Conservation (phyloP, 192 early-diverging fungal species). For the Coemansia sp. region DNA sequence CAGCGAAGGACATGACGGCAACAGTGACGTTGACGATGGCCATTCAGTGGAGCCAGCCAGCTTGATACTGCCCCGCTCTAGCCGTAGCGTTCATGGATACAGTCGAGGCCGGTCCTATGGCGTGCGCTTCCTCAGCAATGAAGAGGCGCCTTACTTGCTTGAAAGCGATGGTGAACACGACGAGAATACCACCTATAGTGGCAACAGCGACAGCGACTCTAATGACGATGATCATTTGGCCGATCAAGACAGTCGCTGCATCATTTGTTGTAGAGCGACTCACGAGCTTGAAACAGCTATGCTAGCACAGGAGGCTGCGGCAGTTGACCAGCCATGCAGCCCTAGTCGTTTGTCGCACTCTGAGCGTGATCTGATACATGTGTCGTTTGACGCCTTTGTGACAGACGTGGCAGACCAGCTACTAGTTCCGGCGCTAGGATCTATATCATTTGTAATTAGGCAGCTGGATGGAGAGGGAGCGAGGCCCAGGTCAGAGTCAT, state of each 20-base stretch:
- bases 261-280: not conserved
- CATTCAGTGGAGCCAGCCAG: not conserved
- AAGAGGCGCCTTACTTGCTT: conserved; percentile 31
- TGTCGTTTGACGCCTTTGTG: conserved; percentile 22
- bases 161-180: conserved; percentile 1
- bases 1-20: not conserved
- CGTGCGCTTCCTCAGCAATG: conserved; percentile 17
- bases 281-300: not conserved
- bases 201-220: not conserved
- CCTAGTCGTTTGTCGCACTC: not conserved
- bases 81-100: not conserved
- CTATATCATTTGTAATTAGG: conserved; percentile 30
- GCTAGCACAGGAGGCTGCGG: not conserved
- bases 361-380: conserved; percentile 15
- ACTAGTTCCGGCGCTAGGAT: conserved; percentile 14
- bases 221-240: not conserved
- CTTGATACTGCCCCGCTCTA: not conserved
- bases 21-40: not conserved
- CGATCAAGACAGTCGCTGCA: not conserved
- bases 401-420: not conserved
- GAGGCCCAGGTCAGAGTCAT: not conserved
- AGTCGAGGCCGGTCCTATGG: conserved; percentile 17
- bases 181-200: not conserved
- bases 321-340: not conserved
- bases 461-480: conserved; percentile 3